Base-by-base conservation (phyloP, 2,329 filamentous ascomycete species). In the Colletotrichum orchidophilum region DNA sequence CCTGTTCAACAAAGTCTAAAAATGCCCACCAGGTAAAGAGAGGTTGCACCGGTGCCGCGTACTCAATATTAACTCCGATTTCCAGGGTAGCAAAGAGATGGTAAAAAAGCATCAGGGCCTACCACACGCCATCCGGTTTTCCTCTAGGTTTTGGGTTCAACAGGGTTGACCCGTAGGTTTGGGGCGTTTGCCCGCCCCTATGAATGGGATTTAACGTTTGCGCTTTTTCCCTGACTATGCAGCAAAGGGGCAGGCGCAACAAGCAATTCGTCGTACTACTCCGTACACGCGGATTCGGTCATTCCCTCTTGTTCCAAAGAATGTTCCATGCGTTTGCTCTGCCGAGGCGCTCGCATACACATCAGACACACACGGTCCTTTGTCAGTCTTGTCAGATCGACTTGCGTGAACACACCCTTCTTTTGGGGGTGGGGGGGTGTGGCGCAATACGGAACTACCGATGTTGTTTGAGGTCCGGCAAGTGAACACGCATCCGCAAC, bases 301-400 rank as follows among this genome's bases (percentile, higher is more conserved):
- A 29, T 18, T 21, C 18, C 18, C 24, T 21, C n/a, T 29, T 39
- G 21, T 42, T 60, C 61, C 33, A 54, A 39, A 33, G 62, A 57
- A 59, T 24, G 26, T 70, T 65, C 46, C 62, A 65, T 65, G 66
- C 61, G 24, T 42, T 29, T 65, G 9, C 42, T 53, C n/a, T 35
- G 52, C 24, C 27, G 15, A 50, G 21, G 27, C 18, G 49, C 50
- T 61, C 52, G 39, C 39, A 46, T 18, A 46, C 39, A 46, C 39
- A 46, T 18, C 11, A 21, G 39, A 21, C 39, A 46, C 8, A 46
- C 39, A 9, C 6, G 39, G 35, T 9, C 7, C 15, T 7, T 58
- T n/a, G n/a, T n/a, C n/a, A n/a, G n/a, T n/a, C n/a, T 49, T 55
- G 61, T 46, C 39, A 46, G 31, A 31, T n/a, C 24, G 31, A 46